phyloP scores from a whole-genome alignment of 176 grass and related monocot species.

The Poa pratensis region DNA sequence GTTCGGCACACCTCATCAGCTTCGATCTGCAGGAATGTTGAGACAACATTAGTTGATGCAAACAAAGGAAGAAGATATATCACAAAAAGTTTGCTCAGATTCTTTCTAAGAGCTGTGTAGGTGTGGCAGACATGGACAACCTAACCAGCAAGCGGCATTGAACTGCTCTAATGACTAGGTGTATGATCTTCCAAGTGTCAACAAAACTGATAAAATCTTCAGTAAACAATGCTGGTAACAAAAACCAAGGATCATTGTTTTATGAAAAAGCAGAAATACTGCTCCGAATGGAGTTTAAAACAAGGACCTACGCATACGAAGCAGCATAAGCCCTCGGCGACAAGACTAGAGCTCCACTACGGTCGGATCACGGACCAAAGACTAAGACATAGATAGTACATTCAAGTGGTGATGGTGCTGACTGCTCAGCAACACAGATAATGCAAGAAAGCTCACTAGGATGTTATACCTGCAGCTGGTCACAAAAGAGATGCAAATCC shows the following conservation, averaged over 20 bases:
- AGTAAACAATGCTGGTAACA: background rate
- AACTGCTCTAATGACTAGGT: background rate
- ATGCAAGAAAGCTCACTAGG: background rate
- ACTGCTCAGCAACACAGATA: no score
- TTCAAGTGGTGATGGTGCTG: background rate
- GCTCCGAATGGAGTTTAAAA: background rate
- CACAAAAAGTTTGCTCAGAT: conserved; percentile 13
- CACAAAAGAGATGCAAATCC: background rate
- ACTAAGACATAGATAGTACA: background rate
- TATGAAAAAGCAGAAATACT: background rate
- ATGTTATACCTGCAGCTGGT: background rate
- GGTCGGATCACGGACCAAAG: background rate
- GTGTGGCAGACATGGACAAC: background rate
- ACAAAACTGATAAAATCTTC: conserved; percentile 5
- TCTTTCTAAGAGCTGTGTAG: background rate
- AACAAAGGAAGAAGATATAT: conserved; percentile 18
- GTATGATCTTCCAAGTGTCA: background rate
- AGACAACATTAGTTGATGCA: background rate
- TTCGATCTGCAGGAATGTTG: conserved; percentile 30
- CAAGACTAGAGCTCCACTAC: background rate
- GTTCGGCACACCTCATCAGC: background rate
- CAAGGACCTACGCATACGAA: background rate
- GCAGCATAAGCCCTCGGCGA: background rate
- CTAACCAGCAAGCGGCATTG: background rate
- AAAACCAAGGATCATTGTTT: conserved; percentile 3